Evolutionary conservation across 2,329 filamentous ascomycete genomes (phyloP).

Genomic region (Clarireedia hainanense): DNA sequence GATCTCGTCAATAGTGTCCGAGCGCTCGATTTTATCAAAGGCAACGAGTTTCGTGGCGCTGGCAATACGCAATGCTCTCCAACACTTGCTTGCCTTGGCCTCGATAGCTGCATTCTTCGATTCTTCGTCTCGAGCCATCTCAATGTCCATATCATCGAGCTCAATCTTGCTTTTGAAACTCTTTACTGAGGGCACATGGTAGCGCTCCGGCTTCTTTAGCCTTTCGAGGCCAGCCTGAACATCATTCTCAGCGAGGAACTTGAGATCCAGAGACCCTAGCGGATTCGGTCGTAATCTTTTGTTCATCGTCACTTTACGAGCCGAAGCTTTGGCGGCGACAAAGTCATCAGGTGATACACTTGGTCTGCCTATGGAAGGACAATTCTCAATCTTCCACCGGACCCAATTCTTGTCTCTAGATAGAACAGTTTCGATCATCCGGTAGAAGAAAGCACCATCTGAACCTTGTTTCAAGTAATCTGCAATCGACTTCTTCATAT

Average conservation of each 20-base stretch:
- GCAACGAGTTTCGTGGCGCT: conserved; percentile 63
- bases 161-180: conserved; percentile 67
- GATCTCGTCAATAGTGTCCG: conserved; percentile 57
- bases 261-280: conserved; percentile 66
- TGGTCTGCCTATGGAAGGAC: conserved; percentile 74
- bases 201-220: conserved; percentile 59
- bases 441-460: conserved; percentile 88
- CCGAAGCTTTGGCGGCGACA: conserved; percentile 57
- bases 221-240: conserved; percentile 55
- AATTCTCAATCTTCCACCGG: conserved; percentile 94
- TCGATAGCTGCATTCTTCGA: conserved; percentile 52
- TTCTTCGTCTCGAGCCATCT: conserved; percentile 62
- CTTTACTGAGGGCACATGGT: conserved; percentile 60
- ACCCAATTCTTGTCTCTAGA: conserved; percentile 98
- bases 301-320: conserved; percentile 58
- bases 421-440: conserved; percentile 94
- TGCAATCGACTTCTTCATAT: conserved; percentile 72
- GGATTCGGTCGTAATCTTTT: conserved; percentile 63
- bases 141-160: conserved; percentile 76
- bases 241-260: conserved; percentile 66
- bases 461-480: conserved; percentile 72
- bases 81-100: conserved; percentile 79
- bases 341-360: conserved; percentile 64
- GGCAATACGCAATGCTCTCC: conserved; percentile 79
- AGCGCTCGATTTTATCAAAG: conserved; percentile 84